Conservation (phyloP, 371 early-diverging fungal species). For the Basidiobolus meristosporus region DNA sequence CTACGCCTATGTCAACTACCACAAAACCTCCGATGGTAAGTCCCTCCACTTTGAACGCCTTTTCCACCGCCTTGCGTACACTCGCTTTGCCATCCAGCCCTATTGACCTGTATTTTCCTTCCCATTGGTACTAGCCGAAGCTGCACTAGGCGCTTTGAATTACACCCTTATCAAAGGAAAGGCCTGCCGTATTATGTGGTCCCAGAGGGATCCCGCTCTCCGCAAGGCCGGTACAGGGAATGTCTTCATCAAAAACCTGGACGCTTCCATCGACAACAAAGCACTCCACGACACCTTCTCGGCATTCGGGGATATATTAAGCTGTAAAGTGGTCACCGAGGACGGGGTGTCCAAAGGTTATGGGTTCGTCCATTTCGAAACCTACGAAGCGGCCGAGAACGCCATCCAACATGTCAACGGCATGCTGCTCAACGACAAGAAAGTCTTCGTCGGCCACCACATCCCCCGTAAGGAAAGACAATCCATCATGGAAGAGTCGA, state of each 20-base stretch:
- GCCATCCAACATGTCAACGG: constrained; percentile 98
- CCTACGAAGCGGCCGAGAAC: constrained; percentile 78
- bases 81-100: not conserved
- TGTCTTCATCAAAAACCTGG: constrained; percentile 99
- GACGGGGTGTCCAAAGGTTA: constrained; percentile 85
- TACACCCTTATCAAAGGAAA: constrained; percentile 85
- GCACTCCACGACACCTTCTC: constrained; percentile 98
- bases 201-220: constrained; percentile 92
- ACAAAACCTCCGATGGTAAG: constrained; percentile 50
- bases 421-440: constrained; percentile 94
- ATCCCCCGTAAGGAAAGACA: constrained; percentile 84
- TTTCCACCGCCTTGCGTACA: constrained; percentile 1
- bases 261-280: constrained; percentile 90
- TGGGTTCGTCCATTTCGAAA: constrained; percentile 98
- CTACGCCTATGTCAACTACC: constrained; percentile 97
- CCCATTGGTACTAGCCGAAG: constrained; percentile 24
- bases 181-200: constrained; percentile 98
- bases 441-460: constrained; percentile 83
- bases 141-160: constrained; percentile 88
- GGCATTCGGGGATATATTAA: constrained; percentile 94
- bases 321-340: constrained; percentile 95
- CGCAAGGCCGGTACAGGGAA: constrained; percentile 91
- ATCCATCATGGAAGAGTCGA: constrained; percentile 80
- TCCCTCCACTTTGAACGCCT: not conserved
- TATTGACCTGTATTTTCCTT: constrained; percentile 1